Percentiles rank a stretch among this genome's conserved stretches.
Evolutionary conservation across 352 stramenopile genomes (phyloP).

Genomic region (Albugo candida): DNA sequence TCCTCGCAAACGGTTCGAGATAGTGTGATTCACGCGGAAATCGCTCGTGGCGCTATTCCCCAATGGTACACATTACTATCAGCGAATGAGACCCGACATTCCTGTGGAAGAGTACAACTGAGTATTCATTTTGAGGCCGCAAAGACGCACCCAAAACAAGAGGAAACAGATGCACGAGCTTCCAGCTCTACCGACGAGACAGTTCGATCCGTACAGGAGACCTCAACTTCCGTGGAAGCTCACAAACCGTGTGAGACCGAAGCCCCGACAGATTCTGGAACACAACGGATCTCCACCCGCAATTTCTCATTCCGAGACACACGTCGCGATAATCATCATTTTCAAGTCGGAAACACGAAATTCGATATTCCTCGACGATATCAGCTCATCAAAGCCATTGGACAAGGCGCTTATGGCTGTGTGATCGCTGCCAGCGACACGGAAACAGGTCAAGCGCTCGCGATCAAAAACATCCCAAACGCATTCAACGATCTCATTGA

Average conservation of each 20-base stretch:
- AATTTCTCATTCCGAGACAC: conserved; percentile 71
- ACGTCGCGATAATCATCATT: conserved; percentile 73
- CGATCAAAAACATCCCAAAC: conserved; percentile 93
- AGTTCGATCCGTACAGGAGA: neutral
- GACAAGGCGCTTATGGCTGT: conserved; percentile 82
- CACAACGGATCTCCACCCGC: conserved; percentile 32
- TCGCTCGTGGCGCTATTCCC: conserved; percentile 56
- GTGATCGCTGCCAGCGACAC: conserved; percentile 80
- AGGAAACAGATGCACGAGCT: neutral
- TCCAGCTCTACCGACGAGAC: neutral
- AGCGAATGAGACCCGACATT: conserved; percentile 66
- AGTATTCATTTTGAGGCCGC: conserved; percentile 67
- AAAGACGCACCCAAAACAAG: neutral
- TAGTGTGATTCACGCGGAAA: conserved; percentile 69
- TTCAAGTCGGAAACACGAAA: conserved; percentile 71
- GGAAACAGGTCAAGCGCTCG: conserved; percentile 75
- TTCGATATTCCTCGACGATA: conserved; percentile 73
- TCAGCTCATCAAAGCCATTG: conserved; percentile 79
- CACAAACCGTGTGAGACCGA: too few relatives aligned
- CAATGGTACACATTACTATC: conserved; percentile 78
- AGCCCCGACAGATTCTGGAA: conserved; percentile 4
- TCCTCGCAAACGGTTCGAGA: conserved; percentile 61
- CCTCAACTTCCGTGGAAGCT: too few relatives aligned
- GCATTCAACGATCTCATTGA: conserved; percentile 81
- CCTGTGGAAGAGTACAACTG: conserved; percentile 64